These are phyloP conservation scores for Garcia nutans DNA, from an alignment of 345 rosid species.

Conservation along the genomic window DNA sequence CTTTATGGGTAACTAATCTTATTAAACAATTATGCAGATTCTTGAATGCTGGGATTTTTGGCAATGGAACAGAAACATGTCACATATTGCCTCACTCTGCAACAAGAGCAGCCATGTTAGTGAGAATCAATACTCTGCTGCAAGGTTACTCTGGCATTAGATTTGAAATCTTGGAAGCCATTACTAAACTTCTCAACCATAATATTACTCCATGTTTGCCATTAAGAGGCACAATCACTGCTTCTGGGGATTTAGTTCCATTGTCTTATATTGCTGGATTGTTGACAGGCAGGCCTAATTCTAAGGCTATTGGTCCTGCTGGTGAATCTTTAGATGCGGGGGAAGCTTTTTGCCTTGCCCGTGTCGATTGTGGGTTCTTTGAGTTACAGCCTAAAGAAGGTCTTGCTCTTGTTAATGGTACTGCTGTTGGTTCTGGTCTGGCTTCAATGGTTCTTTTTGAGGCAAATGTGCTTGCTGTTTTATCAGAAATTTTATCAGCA, in stretches of 20 bases:
- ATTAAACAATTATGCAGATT: slow-evolving; percentile 11
- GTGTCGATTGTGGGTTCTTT: slow-evolving; percentile 22
- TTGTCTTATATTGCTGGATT: slow-evolving; percentile 30
- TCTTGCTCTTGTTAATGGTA: slow-evolving; percentile 31
- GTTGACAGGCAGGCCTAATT: slow-evolving; percentile 26
- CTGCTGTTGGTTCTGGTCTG: slow-evolving; percentile 30
- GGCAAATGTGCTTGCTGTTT: slow-evolving; percentile 23
- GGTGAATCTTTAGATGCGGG: slow-evolving; percentile 18
- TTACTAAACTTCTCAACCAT: slow-evolving; percentile 26
- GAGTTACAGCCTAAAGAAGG: slow-evolving; percentile 35
- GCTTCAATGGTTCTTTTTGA: slow-evolving; percentile 30
- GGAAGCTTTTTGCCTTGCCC: slow-evolving; percentile 18
- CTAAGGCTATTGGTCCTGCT: slow-evolving; percentile 23
- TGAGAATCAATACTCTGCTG: slow-evolving; percentile 34
- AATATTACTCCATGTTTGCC: slow-evolving; percentile 31
- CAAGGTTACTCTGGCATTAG: slow-evolving; percentile 34
- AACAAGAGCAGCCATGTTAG: slow-evolving; percentile 32
- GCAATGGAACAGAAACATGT: slow-evolving; percentile 23
- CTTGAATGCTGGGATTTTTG: slow-evolving; percentile 34
- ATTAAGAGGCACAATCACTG: slow-evolving; percentile 25
- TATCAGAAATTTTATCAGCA: slow-evolving; percentile 23
- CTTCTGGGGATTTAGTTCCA: slow-evolving; percentile 31
- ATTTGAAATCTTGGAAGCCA: slow-evolving; percentile 33
- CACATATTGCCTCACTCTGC: slow-evolving; percentile 29
- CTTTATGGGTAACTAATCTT: not conserved